These are phyloP conservation scores for Candida insectorum DNA, from an alignment of 805 yeast species.

Conservation along the genomic window DNA sequence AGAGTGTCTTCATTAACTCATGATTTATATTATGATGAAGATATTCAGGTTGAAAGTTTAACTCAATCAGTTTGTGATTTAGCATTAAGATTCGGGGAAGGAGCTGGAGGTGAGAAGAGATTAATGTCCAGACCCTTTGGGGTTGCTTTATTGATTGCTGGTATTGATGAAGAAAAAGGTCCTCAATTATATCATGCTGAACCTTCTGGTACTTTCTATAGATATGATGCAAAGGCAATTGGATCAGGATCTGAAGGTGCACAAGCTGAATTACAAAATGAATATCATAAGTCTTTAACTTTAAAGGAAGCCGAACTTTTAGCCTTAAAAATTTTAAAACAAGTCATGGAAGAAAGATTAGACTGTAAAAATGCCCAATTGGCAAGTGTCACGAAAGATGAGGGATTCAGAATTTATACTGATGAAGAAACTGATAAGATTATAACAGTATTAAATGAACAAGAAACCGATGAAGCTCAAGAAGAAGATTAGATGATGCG, in stretches of 20 bases:
- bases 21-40: conserved; percentile 85
- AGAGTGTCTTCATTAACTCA: conserved; percentile 87
- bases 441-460: conserved; percentile 72
- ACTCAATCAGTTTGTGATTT: conserved; percentile 97
- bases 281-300: conserved; percentile 89
- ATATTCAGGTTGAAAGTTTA: conserved; percentile 85
- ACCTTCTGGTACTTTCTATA: conserved; percentile 96
- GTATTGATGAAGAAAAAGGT: conserved; percentile 87
- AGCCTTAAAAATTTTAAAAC: conserved; percentile 85
- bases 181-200: conserved; percentile 98
- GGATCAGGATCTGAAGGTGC: conserved; percentile 99
- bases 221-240: conserved; percentile 97
- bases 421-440: conserved; percentile 82
- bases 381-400: conserved; percentile 83
- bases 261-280: conserved; percentile 94
- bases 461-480: conserved; percentile 40
- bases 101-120: conserved; percentile 93
- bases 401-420: conserved; percentile 80
- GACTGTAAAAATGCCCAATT: conserved; percentile 94
- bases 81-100: conserved; percentile 95
- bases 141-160: conserved; percentile 94
- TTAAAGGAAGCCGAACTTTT: conserved; percentile 89
- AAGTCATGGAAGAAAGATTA: conserved; percentile 98
- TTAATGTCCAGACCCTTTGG: conserved; percentile 98
- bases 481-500: conserved; percentile 1